These are phyloP conservation scores for Pseudogymnoascus sp. DNA, from an alignment of 2,329 filamentous ascomycete genomes.

Conservation along the genomic window DNA sequence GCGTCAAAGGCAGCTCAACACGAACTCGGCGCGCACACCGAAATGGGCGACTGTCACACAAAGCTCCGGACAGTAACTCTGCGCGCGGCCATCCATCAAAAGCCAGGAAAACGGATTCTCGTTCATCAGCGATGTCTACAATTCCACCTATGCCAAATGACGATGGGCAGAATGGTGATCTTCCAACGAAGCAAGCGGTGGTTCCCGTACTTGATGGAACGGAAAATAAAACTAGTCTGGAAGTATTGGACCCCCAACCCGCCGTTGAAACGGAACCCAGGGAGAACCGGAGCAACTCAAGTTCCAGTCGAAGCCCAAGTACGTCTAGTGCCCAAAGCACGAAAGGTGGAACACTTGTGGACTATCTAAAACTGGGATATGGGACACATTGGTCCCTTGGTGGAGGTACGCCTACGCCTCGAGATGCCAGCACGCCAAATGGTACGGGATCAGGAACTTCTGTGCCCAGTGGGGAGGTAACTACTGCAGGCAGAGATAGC, in stretches of 20 bases:
- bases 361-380: constrained; percentile 61
- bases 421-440: background rate
- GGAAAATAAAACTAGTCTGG: background rate
- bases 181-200: background rate
- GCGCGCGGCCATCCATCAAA: constrained; percentile 28
- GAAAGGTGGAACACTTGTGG: constrained; percentile 42
- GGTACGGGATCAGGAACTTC: background rate
- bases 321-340: constrained; percentile 10
- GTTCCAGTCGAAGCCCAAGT: constrained; percentile 4
- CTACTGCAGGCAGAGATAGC: background rate
- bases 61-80: background rate
- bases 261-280: background rate
- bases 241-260: background rate
- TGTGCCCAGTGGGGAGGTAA: background rate
- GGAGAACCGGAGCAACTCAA: constrained; percentile 12
- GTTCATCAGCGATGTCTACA: background rate
- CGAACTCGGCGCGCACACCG: constrained; percentile 43
- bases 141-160: background rate
- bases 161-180: background rate
- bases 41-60: background rate
- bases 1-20: constrained; percentile 70
- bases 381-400: constrained; percentile 58
- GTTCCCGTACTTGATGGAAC: background rate
- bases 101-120: background rate
- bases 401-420: constrained; percentile 17